These are phyloP conservation scores for Apium graveolens DNA, from an alignment of 129 eudicot genomes.

Conservation along the genomic window DNA sequence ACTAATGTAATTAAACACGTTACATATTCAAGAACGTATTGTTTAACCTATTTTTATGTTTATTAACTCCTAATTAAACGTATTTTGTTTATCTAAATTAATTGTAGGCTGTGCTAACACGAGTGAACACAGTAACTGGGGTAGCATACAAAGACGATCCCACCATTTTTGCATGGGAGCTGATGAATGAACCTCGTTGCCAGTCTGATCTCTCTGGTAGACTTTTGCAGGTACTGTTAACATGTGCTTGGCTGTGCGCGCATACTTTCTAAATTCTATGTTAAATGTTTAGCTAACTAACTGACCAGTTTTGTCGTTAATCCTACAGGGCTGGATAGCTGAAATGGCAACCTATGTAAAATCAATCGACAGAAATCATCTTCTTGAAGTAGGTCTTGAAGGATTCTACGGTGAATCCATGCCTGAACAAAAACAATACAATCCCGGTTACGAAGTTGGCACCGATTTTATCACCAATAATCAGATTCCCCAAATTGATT, in stretches of 20 bases:
- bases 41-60: not conserved
- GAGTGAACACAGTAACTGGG: conserved; percentile 13
- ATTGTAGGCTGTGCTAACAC: conserved; percentile 10
- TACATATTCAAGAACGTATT: no score
- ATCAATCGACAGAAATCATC: conserved; percentile 11
- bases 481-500: conserved; percentile 8
- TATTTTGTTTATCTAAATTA: not conserved
- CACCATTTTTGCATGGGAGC: conserved; percentile 19
- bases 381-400: conserved; percentile 13
- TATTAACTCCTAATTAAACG: not conserved
- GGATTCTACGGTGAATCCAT: conserved; percentile 14
- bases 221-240: conserved; percentile 11
- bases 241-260: no score
- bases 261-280: no score
- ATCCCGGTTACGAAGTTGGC: conserved; percentile 8
- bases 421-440: not conserved
- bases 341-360: conserved; percentile 15
- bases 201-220: conserved; percentile 10
- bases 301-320: not conserved
- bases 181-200: conserved; percentile 16
- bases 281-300: no score
- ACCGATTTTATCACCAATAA: conserved; percentile 10
- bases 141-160: conserved; percentile 13
- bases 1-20: no score
- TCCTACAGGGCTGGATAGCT: conserved; percentile 2